These are phyloP conservation scores for Deinandra increscens DNA, from an alignment of 129 eudicot genomes.

Conservation along the genomic window DNA sequence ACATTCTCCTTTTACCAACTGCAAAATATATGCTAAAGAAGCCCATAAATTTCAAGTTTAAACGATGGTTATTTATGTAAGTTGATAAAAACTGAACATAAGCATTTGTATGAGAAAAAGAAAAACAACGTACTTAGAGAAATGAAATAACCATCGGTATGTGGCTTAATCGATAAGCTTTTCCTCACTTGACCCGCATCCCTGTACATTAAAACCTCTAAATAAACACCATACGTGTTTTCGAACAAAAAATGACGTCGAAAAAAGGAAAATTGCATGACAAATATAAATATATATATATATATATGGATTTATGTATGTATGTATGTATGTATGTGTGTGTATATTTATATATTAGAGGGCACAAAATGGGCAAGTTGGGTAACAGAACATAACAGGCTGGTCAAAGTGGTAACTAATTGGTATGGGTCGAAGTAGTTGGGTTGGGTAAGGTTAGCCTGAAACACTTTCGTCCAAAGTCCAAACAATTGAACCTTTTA, in stretches of 20 bases:
- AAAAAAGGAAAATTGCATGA: not conserved
- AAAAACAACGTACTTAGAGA: constrained; percentile 61
- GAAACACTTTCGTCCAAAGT: not conserved
- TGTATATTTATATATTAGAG: not conserved
- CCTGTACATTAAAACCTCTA: constrained; percentile 36
- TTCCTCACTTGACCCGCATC: constrained; percentile 97
- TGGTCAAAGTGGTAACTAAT: not conserved
- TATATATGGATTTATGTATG: too few species aligned
- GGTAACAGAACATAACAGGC: not conserved
- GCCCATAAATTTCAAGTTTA: too few species aligned
- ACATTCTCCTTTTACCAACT: too few species aligned
- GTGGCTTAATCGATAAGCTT: constrained; percentile 73
- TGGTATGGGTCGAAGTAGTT: not conserved
- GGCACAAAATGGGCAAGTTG: not conserved
- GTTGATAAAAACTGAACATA: not conserved
- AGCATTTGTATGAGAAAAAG: not conserved
- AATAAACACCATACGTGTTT: not conserved
- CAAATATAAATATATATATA: too few species aligned
- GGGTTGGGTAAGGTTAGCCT: not conserved
- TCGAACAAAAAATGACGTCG: not conserved
- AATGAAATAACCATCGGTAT: constrained; percentile 75
- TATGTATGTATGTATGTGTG: too few species aligned
- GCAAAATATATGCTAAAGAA: too few species aligned
- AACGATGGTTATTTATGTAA: not conserved
- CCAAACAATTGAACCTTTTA: not conserved